Base-by-base conservation (phyloP, 179 eudicot species). In the Heliamphora pulchella region DNA sequence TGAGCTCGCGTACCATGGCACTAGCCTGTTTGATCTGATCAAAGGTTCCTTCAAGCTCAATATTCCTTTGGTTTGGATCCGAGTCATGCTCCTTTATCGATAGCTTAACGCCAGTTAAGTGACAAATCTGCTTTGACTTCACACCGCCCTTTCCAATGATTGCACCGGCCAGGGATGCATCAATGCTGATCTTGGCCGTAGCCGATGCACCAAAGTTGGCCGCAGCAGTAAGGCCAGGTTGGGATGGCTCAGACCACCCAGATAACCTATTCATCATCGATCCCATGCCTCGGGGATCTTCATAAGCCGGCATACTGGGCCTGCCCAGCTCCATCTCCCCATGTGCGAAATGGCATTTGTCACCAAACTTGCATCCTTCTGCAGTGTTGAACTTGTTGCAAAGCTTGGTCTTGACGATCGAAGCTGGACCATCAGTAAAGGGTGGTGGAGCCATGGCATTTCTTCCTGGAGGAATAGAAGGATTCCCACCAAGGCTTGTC, bases 251-350 rank as follows among this genome's bases (percentile, higher is more conserved):
- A 89, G 83, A 8, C 89, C 83, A 11, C 94, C 88, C 82, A 14
- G 83, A 87, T 78, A 88, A 85, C 80, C 93, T 85, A 75, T 92
- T 86, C 0, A 82, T 58, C 88, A 88, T 78, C 7, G 85, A 89
- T 62, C 91, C 91, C 90, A 86, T 82, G 48, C 81, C 80, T 61
- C 91, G 92, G n/a, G 82, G 87, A 62, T 91, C 89, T 73, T 91
- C 94, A 53, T 88, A 88, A 1, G 53, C 18, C 10, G 88, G 83
- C 44, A 83, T 74, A 1, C 89, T 76, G 22, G 93, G 92, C 82
- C 86, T 91, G 15, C 96, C 94, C 31, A 92, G 93, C 81, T 94
- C 96, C 93, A 94, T 84, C 76, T 94, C 98, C 11, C 97, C 96
- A 41, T 94, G 98, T 55, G 96, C 97, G 71, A 88, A 94, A 79